Percentiles rank a stretch among this genome's conserved stretches.
Evolutionary conservation across 2,329 filamentous ascomycete species (phyloP).

Genomic region (Whalleya microplaca): DNA sequence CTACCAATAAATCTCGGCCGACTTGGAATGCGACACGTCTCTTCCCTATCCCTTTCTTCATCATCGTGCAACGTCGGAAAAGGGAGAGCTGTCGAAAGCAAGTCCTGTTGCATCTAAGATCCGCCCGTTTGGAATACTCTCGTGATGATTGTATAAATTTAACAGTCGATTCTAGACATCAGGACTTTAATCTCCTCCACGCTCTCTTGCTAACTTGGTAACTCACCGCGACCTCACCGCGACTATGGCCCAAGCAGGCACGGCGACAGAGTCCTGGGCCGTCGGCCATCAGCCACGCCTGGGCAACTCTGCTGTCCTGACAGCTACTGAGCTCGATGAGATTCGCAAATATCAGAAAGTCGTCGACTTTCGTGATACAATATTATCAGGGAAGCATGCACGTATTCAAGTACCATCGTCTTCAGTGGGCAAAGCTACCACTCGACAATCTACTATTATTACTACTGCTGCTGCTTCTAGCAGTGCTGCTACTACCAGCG

Average conservation of each 20-base stretch:
- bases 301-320: conserved; percentile 23
- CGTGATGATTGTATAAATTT: not conserved
- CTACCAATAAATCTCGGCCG: not conserved
- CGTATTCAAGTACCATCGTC: conserved; percentile 58
- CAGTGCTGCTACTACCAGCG: not conserved
- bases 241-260: conserved; percentile 31
- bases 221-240: conserved; percentile 19
- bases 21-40: conserved; percentile 28
- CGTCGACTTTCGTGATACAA: conserved; percentile 76
- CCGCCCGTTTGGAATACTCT: not conserved
- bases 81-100: not conserved
- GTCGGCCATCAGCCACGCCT: conserved; percentile 23
- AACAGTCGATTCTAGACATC: conserved; percentile 2
- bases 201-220: conserved; percentile 10
- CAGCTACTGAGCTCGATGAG: conserved; percentile 53
- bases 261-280: conserved; percentile 22
- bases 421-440: conserved; percentile 32
- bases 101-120: not conserved
- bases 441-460: conserved; percentile 27
- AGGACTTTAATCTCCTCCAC: conserved; percentile 13
- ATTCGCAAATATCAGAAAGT: conserved; percentile 78
- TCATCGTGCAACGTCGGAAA: not conserved
- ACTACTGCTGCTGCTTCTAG: not conserved
- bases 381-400: conserved; percentile 77
- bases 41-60: conserved; percentile 6